Conservation (phyloP, 768 basidiomycete species). For the Serendipita vermifera region DNA sequence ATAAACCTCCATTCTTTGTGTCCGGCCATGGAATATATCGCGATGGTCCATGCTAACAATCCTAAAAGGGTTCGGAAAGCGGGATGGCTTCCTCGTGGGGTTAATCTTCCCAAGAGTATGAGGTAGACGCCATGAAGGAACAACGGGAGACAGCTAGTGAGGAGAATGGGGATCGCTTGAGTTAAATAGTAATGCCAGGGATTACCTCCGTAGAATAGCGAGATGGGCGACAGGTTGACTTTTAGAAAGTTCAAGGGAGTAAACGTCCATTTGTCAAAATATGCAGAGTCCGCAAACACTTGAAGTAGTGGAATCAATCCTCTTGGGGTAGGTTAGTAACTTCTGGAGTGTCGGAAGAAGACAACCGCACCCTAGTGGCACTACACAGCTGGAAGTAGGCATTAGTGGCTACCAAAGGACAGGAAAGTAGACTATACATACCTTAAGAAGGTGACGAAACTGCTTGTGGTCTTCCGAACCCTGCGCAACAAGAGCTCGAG, state of each 20-base stretch:
- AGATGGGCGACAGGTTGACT: slow-evolving; percentile 73
- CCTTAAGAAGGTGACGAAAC: slow-evolving; percentile 17
- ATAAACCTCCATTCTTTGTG: slow-evolving; percentile 99
- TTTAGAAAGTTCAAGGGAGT: slow-evolving; percentile 73
- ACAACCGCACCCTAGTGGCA: slow-evolving; percentile 34
- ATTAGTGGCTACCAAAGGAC: no score
- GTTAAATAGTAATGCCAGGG: slow-evolving; percentile 82
- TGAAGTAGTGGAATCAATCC: slow-evolving; percentile 17
- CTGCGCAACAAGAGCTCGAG: slow-evolving; percentile 31
- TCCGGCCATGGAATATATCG: slow-evolving; percentile 61
- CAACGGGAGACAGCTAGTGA: slow-evolving; percentile 61
- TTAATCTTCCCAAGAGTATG: not conserved
- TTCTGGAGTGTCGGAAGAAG: slow-evolving; percentile 10
- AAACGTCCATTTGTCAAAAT: slow-evolving; percentile 52
- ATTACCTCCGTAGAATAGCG: slow-evolving; percentile 82
- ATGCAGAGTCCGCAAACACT: slow-evolving; percentile 50
- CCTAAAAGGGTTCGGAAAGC: slow-evolving; percentile 28
- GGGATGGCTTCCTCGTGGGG: no score
- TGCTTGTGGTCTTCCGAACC: slow-evolving; percentile 12
- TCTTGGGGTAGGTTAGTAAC: slow-evolving; percentile 14
- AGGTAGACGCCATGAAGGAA: slow-evolving; percentile 46
- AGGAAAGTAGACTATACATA: no score
- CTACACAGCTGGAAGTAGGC: no score
- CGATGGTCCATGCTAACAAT: slow-evolving; percentile 46
- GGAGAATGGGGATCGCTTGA: slow-evolving; percentile 76